Evolutionary conservation across 768 basidiomycete species (phyloP), one percentile per base, ranked within the genome.

Genomic region (Lactarius vividus): DNA sequence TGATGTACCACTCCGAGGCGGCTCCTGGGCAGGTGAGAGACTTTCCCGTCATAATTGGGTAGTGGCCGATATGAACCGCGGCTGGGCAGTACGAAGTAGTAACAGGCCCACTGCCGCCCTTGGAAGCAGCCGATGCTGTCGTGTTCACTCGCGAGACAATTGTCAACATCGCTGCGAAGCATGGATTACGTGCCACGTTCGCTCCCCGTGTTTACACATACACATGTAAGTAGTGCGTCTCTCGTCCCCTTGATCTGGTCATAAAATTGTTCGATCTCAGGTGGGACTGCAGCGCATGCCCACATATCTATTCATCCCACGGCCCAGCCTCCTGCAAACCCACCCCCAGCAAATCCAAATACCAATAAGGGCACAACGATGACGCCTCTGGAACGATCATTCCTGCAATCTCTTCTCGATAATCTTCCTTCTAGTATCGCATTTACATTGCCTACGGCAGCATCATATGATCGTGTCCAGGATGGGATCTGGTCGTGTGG

Each of bases 401-500:
- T 90, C 79, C 80, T 90, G 6, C 79, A 87, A 3, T 83, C 84
- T n/a, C 71, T 91, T 8, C 79, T 91, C 61, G 68, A 72, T 6
- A 81, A 88, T 71, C 79, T 91, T 10, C 84, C 84, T 2, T 81
- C 84, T 4, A 68, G 88, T 49, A 75, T 81, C 20, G 83, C 84
- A 4, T 77, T 91, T 65, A 85, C 83, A 0, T 76, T 88, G 0
- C 88, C 90, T 6, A 82, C 82, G 1, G 70, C 76, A 0, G 80
- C 84, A 0, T 92, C 90, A 3, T 92, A 88, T 75, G 76, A 79
- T 28, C 84, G 89, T 9, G 80, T 91, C 76, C 55, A 63, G 3
- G 89, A 92, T 69, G 88, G 87, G 4, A 80, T 84, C 18, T 89
- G 87, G 87, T 80, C 85, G 0, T 87, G 89, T 28, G 89, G 89